Evolutionary conservation across 108 stramenopile species (phyloP), one percentile per base, ranked within the genome.

Genomic region (Epipyxis sp.): DNA sequence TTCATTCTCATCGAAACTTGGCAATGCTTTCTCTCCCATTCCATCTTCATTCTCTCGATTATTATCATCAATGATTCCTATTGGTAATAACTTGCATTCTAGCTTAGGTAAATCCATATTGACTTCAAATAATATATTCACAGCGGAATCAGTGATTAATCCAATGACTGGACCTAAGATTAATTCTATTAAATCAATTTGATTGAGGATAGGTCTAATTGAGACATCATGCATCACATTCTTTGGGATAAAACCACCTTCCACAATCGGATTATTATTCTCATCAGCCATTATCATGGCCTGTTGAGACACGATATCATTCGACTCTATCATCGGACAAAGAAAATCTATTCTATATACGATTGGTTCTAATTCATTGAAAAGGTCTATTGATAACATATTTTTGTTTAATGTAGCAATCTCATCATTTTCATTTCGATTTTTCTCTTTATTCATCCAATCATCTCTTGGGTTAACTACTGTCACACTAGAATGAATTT

Each of bases 161-260:
- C 71, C 71, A 6, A 74, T 42, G 20, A 74, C 25, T 10, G 71
- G 71, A 34, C 71, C 71, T 32, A 74, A 39, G 25, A 74, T 42
- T 10, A 74, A 16, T 27, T 37, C 32, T 6, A 74, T 10, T 34
- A 54, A 29, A 74, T 74, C 71, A 29, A 74, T 39, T 34, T 13
- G 3, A 27, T 27, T 3, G n/a, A 42, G 6, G 27, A 74, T 37
- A 13, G 16, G 10, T 42, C 43, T 13, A 13, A 37, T 42, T 37
- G 43, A 65, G 30, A 65, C 34, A 16, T 32, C 20, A 37, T 32
- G 3, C 6, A 20, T 13, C 20, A 50, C 46, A 50, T 50, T n/a
- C n/a, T n/a, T n/a, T n/a, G n/a, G n/a, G n/a, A n/a, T n/a, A n/a
- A n/a, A n/a, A n/a, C n/a, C 46, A 50, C 46, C 46, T 13, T 20